Percentiles rank a stretch among this genome's conserved stretches.
Evolutionary conservation across 1,284 basidiomycete species (phyloP).

Genomic region (Leccinum subfulvum): DNA sequence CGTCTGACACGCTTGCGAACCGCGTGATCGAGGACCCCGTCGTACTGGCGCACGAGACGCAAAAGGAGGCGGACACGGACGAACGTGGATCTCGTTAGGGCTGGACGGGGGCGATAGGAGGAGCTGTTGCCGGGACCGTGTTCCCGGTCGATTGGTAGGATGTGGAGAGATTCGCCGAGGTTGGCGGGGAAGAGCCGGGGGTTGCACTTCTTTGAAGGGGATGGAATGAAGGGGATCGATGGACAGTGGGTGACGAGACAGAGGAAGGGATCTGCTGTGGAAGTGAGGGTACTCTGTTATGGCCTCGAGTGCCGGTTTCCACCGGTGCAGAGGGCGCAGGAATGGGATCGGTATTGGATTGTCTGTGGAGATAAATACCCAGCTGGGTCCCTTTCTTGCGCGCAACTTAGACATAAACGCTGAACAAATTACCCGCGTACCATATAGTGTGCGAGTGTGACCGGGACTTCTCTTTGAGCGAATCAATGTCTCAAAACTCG

Average conservation of each 20-base stretch:
- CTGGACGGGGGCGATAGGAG: slow-evolving; percentile 50
- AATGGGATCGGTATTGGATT: slow-evolving; percentile 72
- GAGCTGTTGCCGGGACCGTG: slow-evolving; percentile 41
- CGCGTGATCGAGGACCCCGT: slow-evolving; percentile 81
- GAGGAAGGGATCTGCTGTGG: slow-evolving; percentile 26
- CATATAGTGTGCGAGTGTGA: slow-evolving; percentile 76
- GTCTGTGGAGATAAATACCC: slow-evolving; percentile 88
- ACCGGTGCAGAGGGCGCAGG: slow-evolving; percentile 37
- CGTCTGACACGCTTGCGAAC: slow-evolving; percentile 84
- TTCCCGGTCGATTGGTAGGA: slow-evolving; percentile 26
- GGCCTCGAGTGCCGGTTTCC: slow-evolving; percentile 15
- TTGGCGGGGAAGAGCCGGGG: slow-evolving; percentile 31
- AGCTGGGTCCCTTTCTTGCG: slow-evolving; percentile 76
- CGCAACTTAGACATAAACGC: slow-evolving; percentile 86
- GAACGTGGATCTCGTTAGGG: slow-evolving; percentile 78
- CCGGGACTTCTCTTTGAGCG: slow-evolving; percentile 81
- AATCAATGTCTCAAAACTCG: slow-evolving; percentile 88
- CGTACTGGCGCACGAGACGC: slow-evolving; percentile 78
- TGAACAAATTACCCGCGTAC: slow-evolving; percentile 79
- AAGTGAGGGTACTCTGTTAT: slow-evolving; percentile 30
- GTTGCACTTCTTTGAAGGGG: slow-evolving; percentile 41
- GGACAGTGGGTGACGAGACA: slow-evolving; percentile 30
- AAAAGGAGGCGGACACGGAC: slow-evolving; percentile 75
- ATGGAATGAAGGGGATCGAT: slow-evolving; percentile 43
- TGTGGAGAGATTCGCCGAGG: slow-evolving; percentile 22